A percentile compares a stretch with the other conserved stretches of the same genome.
These are phyloP conservation scores for Schizosaccharomyces japonicus DNA, from an alignment of 805 yeast species.

Conservation along the genomic window DNA sequence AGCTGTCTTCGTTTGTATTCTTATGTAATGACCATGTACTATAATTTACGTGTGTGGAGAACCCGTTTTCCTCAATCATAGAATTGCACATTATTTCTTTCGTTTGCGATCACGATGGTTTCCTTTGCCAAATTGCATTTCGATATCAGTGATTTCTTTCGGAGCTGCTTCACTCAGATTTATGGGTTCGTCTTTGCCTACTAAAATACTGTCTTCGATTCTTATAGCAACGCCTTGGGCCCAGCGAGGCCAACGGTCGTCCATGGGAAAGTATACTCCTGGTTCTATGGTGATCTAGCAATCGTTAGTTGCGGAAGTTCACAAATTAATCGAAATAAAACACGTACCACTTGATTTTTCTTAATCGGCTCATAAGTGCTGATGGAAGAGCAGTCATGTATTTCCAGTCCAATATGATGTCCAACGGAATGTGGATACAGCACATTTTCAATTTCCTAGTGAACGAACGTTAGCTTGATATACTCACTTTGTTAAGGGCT, in stretches of 20 bases:
- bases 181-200: slow-evolving; percentile 32
- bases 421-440: slow-evolving; percentile 89
- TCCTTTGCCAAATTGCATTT: slow-evolving; percentile 17
- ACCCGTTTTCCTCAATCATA: too few relatives aligned
- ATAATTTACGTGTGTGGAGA: too few relatives aligned
- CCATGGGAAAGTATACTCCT: slow-evolving; percentile 69
- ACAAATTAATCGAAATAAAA: slow-evolving; percentile 30
- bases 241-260: slow-evolving; percentile 47
- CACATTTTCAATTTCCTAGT: slow-evolving; percentile 12
- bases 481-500: not conserved
- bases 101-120: too few relatives aligned
- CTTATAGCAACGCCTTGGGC: slow-evolving; percentile 81
- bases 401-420: slow-evolving; percentile 69
- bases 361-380: not conserved
- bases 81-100: too few relatives aligned
- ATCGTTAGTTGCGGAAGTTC: slow-evolving; percentile 30
- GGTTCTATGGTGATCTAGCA: slow-evolving; percentile 91
- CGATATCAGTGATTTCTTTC: slow-evolving; percentile 68
- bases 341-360: not conserved
- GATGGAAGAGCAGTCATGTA: slow-evolving; percentile 43
- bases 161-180: slow-evolving; percentile 60
- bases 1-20: too few relatives aligned
- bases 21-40: too few relatives aligned
- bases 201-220: slow-evolving; percentile 78
- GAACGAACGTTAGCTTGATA: slow-evolving; percentile 7